Evolutionary conservation across 176 grass and related monocot genomes (phyloP).

Genomic region (Tillandsia fasciculata): DNA sequence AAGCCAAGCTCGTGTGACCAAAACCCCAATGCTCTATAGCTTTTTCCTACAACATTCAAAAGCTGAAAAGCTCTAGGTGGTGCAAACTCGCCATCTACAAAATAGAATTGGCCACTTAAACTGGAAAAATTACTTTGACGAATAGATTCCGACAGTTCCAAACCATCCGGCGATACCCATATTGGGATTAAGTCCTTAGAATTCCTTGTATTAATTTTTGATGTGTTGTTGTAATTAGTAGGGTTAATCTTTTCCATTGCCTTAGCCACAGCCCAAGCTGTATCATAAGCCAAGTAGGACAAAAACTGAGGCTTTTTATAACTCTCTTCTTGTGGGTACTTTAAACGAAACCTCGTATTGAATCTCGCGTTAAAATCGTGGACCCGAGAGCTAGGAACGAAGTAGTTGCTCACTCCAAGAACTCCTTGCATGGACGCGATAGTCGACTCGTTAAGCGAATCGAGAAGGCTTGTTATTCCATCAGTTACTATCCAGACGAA

Average conservation of each 20-base stretch:
- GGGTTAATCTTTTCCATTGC: constrained; percentile 34
- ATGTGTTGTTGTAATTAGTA: not conserved
- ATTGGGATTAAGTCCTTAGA: constrained; percentile 13
- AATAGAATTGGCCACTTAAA: constrained; percentile 34
- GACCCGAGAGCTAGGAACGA: constrained; percentile 11
- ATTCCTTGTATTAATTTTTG: not conserved
- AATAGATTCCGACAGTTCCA: constrained; percentile 23
- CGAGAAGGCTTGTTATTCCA: constrained; percentile 23
- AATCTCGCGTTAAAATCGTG: constrained; percentile 35
- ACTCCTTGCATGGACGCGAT: constrained; percentile 36
- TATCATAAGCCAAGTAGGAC: constrained; percentile 45
- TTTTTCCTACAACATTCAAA: constrained; percentile 41
- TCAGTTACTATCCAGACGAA: constrained; percentile 60
- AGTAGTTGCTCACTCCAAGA: constrained; percentile 27
- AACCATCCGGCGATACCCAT: constrained; percentile 23
- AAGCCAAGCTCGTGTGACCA: constrained; percentile 40
- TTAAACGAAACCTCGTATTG: constrained; percentile 25
- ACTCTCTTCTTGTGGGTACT: constrained; percentile 17
- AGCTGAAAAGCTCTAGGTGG: constrained; percentile 32
- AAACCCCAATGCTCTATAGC: constrained; percentile 24
- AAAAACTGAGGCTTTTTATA: constrained; percentile 10
- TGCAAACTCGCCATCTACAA: constrained; percentile 23
- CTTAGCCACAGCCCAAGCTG: constrained; percentile 46
- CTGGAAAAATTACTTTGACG: constrained; percentile 23
- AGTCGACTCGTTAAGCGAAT: constrained; percentile 19